phyloP scores from a whole-genome alignment of 371 early-diverging fungal species.

The Chytridium lagenaria region DNA sequence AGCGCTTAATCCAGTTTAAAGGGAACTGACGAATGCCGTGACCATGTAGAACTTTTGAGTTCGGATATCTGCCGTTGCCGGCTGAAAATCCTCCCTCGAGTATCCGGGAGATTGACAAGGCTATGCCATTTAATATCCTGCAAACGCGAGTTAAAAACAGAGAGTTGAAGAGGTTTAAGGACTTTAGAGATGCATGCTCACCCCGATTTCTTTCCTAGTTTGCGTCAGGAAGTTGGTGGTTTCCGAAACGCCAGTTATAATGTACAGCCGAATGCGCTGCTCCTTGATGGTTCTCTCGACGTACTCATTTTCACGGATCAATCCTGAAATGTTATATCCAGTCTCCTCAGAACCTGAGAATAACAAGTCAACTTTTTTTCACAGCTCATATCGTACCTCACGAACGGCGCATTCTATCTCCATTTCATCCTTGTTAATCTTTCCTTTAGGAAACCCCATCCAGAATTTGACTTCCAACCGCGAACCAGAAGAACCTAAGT shows the following conservation, averaged over 20 bases:
- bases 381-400: too few species aligned
- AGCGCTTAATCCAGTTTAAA: slow-evolving; percentile 46
- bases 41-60: slow-evolving; percentile 59
- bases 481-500: slow-evolving; percentile 45
- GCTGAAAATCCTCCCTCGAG: slow-evolving; percentile 25
- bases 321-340: slow-evolving; percentile 88
- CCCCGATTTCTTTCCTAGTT: slow-evolving; percentile 95
- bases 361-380: too few species aligned
- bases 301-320: slow-evolving; percentile 75
- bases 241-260: slow-evolving; percentile 90
- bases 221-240: slow-evolving; percentile 82
- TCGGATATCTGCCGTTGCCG: slow-evolving; percentile 34
- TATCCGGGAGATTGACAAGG: slow-evolving; percentile 53
- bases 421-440: slow-evolving; percentile 96
- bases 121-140: slow-evolving; percentile 61
- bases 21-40: slow-evolving; percentile 55
- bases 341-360: slow-evolving; percentile 88
- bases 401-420: slow-evolving; percentile 93
- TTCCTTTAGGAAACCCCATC: slow-evolving; percentile 99
- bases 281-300: slow-evolving; percentile 84
- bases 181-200: too few species aligned
- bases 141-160: too few species aligned
- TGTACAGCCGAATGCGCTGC: slow-evolving; percentile 90
- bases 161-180: too few species aligned
- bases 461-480: slow-evolving; percentile 82